Base-by-base conservation (phyloP, 2,329 filamentous ascomycete species). In the Fusarium metavorans region DNA sequence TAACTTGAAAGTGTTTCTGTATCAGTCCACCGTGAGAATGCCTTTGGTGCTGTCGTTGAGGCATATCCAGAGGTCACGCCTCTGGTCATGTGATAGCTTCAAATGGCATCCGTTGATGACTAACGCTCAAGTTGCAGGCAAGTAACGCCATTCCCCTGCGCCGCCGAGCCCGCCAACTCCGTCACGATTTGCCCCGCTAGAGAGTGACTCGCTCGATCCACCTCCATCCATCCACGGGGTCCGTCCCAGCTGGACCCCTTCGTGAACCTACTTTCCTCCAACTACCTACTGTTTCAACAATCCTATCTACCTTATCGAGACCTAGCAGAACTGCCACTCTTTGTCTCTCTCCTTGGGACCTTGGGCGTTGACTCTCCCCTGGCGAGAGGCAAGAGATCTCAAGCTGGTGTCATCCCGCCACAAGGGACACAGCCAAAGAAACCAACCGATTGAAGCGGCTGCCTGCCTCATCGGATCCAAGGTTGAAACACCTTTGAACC, bases 121-220 rank as follows among this genome's bases (percentile, higher is more conserved):
- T 73, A 75, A 78, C 54, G 11, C 14, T 6, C 23, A 8, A 61
- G 35, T 32, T n/a, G 25, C 27, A 52, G 48, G 48, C 61, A 10
- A 32, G 54, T 64, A 74, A 71, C 64, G 68, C 72, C 76, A 73
- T 70, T 67, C 57, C 71, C 61, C 66, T 64, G 66, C 63, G 63
- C 64, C 64, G 65, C 62, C 71, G 57, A 67, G 56, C 61, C 59
- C 68, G 58, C 68, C 71, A 74, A 75, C 71, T 79, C 75, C 76
- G 75, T 82, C 79, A 80, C 80, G 73, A 82, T 80, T 80, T 81
- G 82, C 81, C 81, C 82, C 82, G 80, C 81, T 72, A 76, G 78
- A 81, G 80, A 83, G 78, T 82, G 80, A 83, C 81, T 82, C 80
- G 73, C 70, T 79, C 75, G 70, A 78, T 79, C 72, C 77, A 76